These are phyloP conservation scores for Mesotaenium endlicherianum DNA, from an alignment of 139 green algal genomes.

Conservation along the genomic window DNA sequence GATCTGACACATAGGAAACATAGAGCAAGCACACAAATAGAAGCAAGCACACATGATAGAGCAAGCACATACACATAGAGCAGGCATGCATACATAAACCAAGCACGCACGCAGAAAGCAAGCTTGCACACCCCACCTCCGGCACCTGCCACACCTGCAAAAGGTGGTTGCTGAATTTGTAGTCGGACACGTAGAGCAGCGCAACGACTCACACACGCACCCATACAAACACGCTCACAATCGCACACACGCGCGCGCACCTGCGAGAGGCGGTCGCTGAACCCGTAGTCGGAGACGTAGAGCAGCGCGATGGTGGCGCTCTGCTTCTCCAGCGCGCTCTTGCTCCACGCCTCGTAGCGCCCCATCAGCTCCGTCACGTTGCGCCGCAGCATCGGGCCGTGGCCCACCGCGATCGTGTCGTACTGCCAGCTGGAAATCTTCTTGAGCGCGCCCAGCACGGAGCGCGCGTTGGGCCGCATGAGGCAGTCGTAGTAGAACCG, in stretches of 20 bases:
- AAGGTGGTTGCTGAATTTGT: constrained; percentile 88
- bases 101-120: too few species aligned
- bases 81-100: too few species aligned
- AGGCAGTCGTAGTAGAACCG: constrained; percentile 98
- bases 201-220: too few species aligned
- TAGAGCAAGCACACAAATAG: too few species aligned
- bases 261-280: constrained; percentile 75
- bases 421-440: constrained; percentile 80
- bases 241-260: not conserved
- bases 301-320: constrained; percentile 73
- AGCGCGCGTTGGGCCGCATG: constrained; percentile 89
- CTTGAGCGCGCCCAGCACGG: constrained; percentile 82
- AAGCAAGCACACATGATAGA: too few species aligned
- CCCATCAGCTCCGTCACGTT: constrained; percentile 76
- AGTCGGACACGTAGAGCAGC: constrained; percentile 87
- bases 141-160: constrained; percentile 22
- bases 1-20: too few species aligned
- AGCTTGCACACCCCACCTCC: too few species aligned
- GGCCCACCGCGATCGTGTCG: constrained; percentile 79
- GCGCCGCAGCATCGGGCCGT: constrained; percentile 61
- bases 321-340: constrained; percentile 68
- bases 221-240: too few species aligned
- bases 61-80: too few species aligned
- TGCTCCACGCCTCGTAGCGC: constrained; percentile 70
- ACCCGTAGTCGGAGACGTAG: constrained; percentile 91